A percentile compares a stretch with the other conserved stretches of the same genome.
Conservation (phyloP, 73 alveolate species). For the Paramecium sexaurelia region DNA sequence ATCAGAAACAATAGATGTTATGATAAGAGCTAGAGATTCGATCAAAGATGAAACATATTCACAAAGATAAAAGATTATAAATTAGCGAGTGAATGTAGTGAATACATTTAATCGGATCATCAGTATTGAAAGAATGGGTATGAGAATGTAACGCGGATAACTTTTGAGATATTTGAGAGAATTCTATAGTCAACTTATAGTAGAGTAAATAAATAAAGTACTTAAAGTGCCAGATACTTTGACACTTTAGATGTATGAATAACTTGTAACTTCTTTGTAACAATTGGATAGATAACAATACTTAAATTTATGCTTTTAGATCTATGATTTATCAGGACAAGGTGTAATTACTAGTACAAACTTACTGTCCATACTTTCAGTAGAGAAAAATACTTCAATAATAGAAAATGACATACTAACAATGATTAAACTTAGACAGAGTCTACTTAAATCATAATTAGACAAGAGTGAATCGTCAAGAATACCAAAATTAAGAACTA, state of each 20-base stretch:
- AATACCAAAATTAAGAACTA: background rate
- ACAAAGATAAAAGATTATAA: background rate
- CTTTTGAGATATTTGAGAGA: background rate
- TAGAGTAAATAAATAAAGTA: background rate
- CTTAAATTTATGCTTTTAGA: background rate
- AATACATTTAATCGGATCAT: background rate
- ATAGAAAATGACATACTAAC: background rate
- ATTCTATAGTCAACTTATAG: background rate
- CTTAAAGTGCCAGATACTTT: background rate
- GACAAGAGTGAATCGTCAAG: background rate
- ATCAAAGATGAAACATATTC: background rate
- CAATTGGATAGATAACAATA: background rate
- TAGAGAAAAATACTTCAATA: background rate
- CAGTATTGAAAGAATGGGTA: background rate
- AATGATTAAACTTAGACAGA: background rate
- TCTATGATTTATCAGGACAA: background rate
- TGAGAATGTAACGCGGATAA: background rate
- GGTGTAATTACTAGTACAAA: background rate
- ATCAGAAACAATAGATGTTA: background rate
- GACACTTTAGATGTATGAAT: background rate
- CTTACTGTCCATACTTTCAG: background rate
- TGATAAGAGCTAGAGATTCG: background rate
- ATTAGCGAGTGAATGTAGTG: background rate
- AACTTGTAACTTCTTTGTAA: background rate
- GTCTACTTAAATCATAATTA: background rate